Percentiles rank a stretch among this genome's conserved stretches.
These are phyloP conservation scores for Jatropha podagrica DNA, from an alignment of 441 rosid genomes.

Conservation along the genomic window DNA sequence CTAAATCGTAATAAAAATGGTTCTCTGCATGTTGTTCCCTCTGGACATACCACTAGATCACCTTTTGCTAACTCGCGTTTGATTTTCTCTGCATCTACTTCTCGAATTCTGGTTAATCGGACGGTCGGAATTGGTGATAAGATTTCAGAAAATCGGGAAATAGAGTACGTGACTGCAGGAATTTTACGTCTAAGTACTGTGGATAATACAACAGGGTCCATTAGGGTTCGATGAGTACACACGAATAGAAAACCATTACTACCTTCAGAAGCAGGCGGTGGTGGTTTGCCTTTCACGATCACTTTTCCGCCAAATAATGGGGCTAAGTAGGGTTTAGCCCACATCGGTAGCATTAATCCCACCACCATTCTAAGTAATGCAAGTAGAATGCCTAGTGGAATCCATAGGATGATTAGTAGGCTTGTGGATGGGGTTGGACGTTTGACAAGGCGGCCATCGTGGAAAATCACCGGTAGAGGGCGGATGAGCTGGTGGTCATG, in stretches of 20 bases:
- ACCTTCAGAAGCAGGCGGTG: conserved; percentile 40
- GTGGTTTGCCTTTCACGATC: conserved; percentile 78
- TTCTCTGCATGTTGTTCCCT: conserved; percentile 92
- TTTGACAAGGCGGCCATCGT: conserved; percentile 84
- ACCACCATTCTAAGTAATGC: conserved; percentile 48
- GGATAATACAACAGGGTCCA: conserved; percentile 87
- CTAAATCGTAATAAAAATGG: conserved; percentile 84
- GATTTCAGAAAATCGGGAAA: conserved; percentile 74
- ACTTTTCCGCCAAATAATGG: conserved; percentile 56
- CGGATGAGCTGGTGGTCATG: conserved; percentile 38
- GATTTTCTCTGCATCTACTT: conserved; percentile 63
- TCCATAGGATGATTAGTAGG: conserved; percentile 72
- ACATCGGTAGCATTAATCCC: conserved; percentile 60
- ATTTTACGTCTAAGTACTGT: conserved; percentile 60
- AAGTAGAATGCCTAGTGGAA: conserved; percentile 70
- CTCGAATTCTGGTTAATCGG: conserved; percentile 64
- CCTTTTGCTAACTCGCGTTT: conserved; percentile 54
- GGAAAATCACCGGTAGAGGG: conserved; percentile 84
- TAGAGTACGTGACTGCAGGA: conserved; percentile 88
- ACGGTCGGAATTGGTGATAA: conserved; percentile 86
- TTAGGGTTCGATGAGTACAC: conserved; percentile 83
- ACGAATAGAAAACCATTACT: conserved; percentile 72
- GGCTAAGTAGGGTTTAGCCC: conserved; percentile 59
- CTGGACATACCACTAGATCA: conserved; percentile 80
- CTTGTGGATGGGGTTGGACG: conserved; percentile 77